These are phyloP conservation scores for Ceratobasidium sp. DNA, from an alignment of 1,284 basidiomycete species.

Conservation along the genomic window DNA sequence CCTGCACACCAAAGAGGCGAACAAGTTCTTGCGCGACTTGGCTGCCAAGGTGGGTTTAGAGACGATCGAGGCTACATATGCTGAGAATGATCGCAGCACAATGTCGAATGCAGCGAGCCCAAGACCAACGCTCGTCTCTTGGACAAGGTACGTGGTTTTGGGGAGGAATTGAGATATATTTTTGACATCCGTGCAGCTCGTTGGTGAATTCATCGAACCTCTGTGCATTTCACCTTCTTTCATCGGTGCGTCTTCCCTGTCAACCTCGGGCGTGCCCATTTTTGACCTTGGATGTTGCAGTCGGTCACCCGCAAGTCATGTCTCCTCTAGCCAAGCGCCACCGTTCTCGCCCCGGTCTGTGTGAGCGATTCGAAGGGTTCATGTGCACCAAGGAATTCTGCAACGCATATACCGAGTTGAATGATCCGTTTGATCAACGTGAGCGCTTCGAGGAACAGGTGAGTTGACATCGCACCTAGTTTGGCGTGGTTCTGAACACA, in stretches of 20 bases:
- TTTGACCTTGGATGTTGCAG: constrained; percentile 52
- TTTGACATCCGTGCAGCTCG: constrained; percentile 62
- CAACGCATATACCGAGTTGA: constrained; percentile 98
- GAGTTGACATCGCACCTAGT: constrained; percentile 41
- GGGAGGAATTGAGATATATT: background rate
- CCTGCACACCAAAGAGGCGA: constrained; percentile 86
- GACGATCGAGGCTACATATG: background rate
- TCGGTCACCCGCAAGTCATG: constrained; percentile 99
- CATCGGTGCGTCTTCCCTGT: constrained; percentile 65
- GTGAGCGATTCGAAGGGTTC: constrained; percentile 98
- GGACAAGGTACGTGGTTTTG: constrained; percentile 72
- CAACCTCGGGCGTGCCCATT: background rate
- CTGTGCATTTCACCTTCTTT: constrained; percentile 96
- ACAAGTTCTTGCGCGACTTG: constrained; percentile 85
- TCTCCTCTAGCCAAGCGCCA: constrained; percentile 97
- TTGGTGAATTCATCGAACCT: constrained; percentile 96
- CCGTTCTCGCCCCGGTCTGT: constrained; percentile 88
- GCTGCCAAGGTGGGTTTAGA: constrained; percentile 70
- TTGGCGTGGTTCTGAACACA: constrained; percentile 11
- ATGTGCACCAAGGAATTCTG: constrained; percentile 98
- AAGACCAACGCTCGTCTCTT: constrained; percentile 94
- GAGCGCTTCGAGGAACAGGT: constrained; percentile 95
- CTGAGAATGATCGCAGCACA: constrained; percentile 63
- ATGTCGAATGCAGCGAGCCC: constrained; percentile 96
- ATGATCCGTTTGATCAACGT: constrained; percentile 96